Conservation (phyloP, 2,329 filamentous ascomycete species). For the Fusarium sp. region DNA sequence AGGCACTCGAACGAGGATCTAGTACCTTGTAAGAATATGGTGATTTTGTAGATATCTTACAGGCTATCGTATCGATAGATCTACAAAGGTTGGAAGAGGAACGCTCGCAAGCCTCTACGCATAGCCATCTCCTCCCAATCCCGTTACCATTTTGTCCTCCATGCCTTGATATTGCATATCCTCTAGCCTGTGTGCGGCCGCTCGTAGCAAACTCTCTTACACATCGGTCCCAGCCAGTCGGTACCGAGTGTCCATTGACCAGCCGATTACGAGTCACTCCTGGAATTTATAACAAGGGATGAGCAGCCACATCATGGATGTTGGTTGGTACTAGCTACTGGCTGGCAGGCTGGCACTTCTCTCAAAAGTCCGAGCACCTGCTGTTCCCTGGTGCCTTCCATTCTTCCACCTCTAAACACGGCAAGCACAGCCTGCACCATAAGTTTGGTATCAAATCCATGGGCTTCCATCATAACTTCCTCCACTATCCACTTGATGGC, state of each 20-base stretch:
- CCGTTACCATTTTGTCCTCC: slow-evolving; percentile 21
- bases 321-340: slow-evolving; percentile 5
- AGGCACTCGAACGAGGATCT: slow-evolving; percentile 20
- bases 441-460: slow-evolving; percentile 11
- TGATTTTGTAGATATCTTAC: background rate
- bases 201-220: slow-evolving; percentile 36
- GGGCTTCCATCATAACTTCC: slow-evolving; percentile 26
- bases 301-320: slow-evolving; percentile 36
- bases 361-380: slow-evolving; percentile 26
- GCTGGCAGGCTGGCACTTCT: slow-evolving; percentile 12
- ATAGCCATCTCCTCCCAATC: slow-evolving; percentile 12
- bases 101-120: background rate
- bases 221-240: slow-evolving; percentile 47
- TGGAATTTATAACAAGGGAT: slow-evolving; percentile 40
- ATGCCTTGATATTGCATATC: slow-evolving; percentile 33
- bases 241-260: slow-evolving; percentile 42
- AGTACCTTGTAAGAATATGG: background rate
- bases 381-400: slow-evolving; percentile 11
- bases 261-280: slow-evolving; percentile 39
- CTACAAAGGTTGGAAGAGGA: background rate
- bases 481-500: slow-evolving; percentile 38
- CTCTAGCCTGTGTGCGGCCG: slow-evolving; percentile 35
- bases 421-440: no score
- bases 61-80: background rate
- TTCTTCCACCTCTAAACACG: background rate